phyloP scores from a whole-genome alignment of 75 land plant species.

The Picea sitchensis region DNA sequence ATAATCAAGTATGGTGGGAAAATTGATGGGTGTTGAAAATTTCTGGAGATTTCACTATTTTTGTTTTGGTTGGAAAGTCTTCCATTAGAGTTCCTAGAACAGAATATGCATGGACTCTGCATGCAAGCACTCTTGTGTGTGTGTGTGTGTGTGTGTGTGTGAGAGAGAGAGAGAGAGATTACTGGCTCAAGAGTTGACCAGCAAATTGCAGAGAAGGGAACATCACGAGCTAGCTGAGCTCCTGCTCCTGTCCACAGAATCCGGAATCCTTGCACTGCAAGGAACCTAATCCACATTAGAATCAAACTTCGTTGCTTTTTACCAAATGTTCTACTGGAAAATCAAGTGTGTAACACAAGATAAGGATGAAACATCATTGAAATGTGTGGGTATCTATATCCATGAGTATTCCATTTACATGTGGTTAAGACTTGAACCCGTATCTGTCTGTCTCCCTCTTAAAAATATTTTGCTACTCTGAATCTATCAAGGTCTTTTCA shows the following conservation, averaged over 20 bases:
- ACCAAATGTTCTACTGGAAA: too few species aligned
- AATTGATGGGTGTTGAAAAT: not conserved
- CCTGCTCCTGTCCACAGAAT: slow-evolving; percentile 94
- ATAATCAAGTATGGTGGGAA: not conserved
- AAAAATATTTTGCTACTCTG: too few species aligned
- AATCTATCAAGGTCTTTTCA: too few species aligned
- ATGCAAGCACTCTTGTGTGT: not conserved
- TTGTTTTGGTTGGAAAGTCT: not conserved
- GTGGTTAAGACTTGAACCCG: too few species aligned
- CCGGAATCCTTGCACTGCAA: slow-evolving; percentile 67
- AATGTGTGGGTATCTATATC: not conserved
- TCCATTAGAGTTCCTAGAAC: not conserved
- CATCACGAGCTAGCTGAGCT: slow-evolving; percentile 97
- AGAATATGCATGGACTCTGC: too few species aligned
- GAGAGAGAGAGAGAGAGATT: slow-evolving; percentile 11
- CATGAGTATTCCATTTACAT: too few species aligned
- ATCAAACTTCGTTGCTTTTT: too few species aligned
- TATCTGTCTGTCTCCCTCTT: too few species aligned
- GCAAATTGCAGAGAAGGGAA: slow-evolving; percentile 97
- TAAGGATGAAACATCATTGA: not conserved
- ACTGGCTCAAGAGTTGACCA: slow-evolving; percentile 99
- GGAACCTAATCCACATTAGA: not conserved
- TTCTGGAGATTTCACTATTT: not conserved
- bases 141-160: not conserved
- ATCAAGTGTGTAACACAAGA: too few species aligned